These are phyloP conservation scores for Candida nonsorbophila DNA, from an alignment of 805 yeast species.

Conservation along the genomic window DNA sequence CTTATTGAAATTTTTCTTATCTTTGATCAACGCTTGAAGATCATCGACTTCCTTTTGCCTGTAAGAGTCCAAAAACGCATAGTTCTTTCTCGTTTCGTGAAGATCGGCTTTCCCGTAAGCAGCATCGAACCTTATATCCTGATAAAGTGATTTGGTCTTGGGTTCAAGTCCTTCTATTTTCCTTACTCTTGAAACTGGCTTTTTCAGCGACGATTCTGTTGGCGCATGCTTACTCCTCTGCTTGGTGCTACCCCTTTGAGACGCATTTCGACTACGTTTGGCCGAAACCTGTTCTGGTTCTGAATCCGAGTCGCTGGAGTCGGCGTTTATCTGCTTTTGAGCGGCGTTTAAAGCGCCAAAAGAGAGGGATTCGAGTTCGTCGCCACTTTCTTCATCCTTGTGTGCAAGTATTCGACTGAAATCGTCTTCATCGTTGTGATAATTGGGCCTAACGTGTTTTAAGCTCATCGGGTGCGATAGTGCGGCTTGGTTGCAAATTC, in stretches of 20 bases:
- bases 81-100: slow-evolving; percentile 63
- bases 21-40: slow-evolving; percentile 52
- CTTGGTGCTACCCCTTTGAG: slow-evolving; percentile 1
- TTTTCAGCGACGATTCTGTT: slow-evolving; percentile 67
- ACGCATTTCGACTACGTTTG: not conserved
- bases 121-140: slow-evolving; percentile 87
- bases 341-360: slow-evolving; percentile 63
- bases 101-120: slow-evolving; percentile 82
- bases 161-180: slow-evolving; percentile 64
- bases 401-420: slow-evolving; percentile 2
- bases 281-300: slow-evolving; percentile 1
- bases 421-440: slow-evolving; percentile 12
- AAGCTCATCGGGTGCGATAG: slow-evolving; percentile 3
- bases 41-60: slow-evolving; percentile 66
- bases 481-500: no score
- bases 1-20: slow-evolving; percentile 40
- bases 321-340: slow-evolving; percentile 38
- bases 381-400: slow-evolving; percentile 21
- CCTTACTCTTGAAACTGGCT: slow-evolving; percentile 63
- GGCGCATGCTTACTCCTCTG: slow-evolving; percentile 80
- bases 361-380: slow-evolving; percentile 49
- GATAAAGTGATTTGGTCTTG: slow-evolving; percentile 42
- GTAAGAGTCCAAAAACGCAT: slow-evolving; percentile 82
- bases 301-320: slow-evolving; percentile 8
- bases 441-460: slow-evolving; percentile 13